phyloP scores from a whole-genome alignment of 2,329 filamentous ascomycete species.

The Magnaporthales sp. region DNA sequence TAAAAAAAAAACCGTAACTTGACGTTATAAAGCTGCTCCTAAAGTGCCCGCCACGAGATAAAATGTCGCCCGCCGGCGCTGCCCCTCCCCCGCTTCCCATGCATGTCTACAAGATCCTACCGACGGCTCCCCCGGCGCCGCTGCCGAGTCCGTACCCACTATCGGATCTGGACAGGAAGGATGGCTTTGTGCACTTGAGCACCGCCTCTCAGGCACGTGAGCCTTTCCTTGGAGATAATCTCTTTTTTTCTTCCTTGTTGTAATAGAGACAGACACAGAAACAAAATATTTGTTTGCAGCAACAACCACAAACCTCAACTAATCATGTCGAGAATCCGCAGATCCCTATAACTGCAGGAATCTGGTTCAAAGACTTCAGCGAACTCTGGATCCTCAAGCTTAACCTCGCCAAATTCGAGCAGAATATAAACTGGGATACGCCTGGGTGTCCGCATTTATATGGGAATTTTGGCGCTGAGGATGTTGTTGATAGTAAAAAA shows the following conservation, averaged over 20 bases:
- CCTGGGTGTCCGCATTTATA: constrained; percentile 50
- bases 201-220: constrained; percentile 40
- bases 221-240: background rate
- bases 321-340: constrained; percentile 13
- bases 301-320: background rate
- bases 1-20: background rate
- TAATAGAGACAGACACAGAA: background rate
- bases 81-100: constrained; percentile 23
- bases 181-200: constrained; percentile 56
- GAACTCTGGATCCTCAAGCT: constrained; percentile 46
- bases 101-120: constrained; percentile 54
- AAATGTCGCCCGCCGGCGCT: background rate
- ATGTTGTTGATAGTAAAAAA: constrained; percentile 37
- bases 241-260: too few species aligned
- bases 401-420: constrained; percentile 20
- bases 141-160: constrained; percentile 46
- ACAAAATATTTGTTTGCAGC: background rate
- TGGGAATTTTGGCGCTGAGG: constrained; percentile 43
- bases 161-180: constrained; percentile 49
- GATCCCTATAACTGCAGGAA: constrained; percentile 34
- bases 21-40: background rate
- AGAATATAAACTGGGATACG: constrained; percentile 42
- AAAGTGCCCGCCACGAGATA: background rate
- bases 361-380: constrained; percentile 31
- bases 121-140: constrained; percentile 39